Conservation (phyloP, 176 grass and related monocot species). For the Zizania latifolia region DNA sequence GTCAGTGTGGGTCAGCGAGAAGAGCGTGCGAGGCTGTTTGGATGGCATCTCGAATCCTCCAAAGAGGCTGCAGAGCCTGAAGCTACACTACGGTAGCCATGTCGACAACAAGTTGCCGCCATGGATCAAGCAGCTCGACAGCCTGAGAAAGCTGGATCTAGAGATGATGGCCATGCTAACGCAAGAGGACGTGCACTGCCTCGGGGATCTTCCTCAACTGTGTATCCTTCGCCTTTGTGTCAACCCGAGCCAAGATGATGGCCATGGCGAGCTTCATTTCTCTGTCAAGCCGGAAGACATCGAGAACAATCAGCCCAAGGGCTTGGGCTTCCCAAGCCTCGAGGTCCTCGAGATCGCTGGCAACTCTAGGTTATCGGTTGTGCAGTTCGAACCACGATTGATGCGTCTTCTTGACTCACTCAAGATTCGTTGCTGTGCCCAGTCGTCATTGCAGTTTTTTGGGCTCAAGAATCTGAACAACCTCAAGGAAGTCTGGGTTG, state of each 20-base stretch:
- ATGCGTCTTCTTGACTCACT: background rate
- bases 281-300: rapidly evolving
- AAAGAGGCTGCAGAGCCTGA: background rate
- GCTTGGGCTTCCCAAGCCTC: background rate
- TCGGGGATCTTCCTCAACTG: background rate
- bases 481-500: background rate
- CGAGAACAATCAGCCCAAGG: background rate
- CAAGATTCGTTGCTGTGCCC: background rate
- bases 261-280: background rate
- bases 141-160: background rate
- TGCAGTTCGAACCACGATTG: rapidly evolving
- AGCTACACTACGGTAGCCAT: background rate
- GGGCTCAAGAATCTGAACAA: background rate
- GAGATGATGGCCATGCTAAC: background rate
- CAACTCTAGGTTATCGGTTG: background rate
- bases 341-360: background rate
- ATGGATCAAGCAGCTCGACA: background rate
- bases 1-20: background rate
- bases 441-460: background rate
- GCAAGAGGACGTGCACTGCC: background rate
- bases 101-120: background rate
- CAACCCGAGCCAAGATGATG: background rate
- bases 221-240: background rate
- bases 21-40: background rate
- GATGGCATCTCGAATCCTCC: background rate